Conservation (phyloP, 2,329 filamentous ascomycete genomes). For the Claviceps spartinae region DNA sequence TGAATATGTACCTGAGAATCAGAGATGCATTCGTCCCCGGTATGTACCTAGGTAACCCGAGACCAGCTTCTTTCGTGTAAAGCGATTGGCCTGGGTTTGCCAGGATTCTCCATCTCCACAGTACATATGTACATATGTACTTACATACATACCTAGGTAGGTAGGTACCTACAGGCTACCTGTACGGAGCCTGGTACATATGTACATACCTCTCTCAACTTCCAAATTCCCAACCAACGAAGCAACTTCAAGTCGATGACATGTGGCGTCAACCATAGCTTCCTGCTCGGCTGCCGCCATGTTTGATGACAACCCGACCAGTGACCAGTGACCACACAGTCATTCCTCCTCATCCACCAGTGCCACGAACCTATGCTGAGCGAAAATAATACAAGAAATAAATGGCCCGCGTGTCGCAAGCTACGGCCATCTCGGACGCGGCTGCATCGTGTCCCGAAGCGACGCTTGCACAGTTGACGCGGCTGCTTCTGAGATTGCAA, state of each 20-base stretch:
- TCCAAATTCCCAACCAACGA: background rate
- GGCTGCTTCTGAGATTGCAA: slow-evolving; percentile 53
- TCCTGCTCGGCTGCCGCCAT: background rate
- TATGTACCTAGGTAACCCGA: too few relatives aligned
- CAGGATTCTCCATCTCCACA: background rate
- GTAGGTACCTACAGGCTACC: too few relatives aligned
- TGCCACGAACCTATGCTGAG: background rate
- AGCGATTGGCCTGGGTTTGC: background rate
- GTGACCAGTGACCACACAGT: background rate
- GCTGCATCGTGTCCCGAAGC: slow-evolving; percentile 13
- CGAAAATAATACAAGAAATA: background rate
- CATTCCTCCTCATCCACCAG: background rate
- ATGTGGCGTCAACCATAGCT: background rate
- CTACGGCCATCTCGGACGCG: background rate
- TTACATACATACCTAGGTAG: too few relatives aligned
- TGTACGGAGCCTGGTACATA: too few relatives aligned
- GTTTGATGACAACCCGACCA: background rate
- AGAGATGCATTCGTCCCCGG: background rate
- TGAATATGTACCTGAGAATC: background rate
- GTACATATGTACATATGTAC: too few relatives aligned
- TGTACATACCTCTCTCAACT: too few relatives aligned
- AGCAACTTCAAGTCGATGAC: background rate
- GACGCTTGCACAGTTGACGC: slow-evolving; percentile 38
- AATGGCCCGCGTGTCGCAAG: background rate
- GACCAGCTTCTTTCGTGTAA: background rate